phyloP scores from a whole-genome alignment of 495 filamentous ascomycete genomes.

The Penicillium maclennaniae region DNA sequence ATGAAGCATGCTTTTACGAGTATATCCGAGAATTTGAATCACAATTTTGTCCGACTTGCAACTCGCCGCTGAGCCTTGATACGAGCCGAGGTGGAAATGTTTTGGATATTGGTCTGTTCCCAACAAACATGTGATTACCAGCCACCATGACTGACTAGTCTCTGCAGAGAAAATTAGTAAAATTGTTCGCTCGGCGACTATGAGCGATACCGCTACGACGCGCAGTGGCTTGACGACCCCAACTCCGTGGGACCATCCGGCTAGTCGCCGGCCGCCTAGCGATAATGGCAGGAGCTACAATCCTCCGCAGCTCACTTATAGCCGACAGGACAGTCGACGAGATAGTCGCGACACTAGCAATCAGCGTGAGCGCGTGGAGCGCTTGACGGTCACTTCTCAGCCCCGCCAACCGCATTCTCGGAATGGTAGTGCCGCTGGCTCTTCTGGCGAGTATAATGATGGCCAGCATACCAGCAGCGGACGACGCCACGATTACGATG shows the following conservation, averaged over 20 bases:
- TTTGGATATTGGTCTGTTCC: constrained; percentile 80
- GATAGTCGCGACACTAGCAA: constrained; percentile 56
- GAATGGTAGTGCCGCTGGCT: constrained; percentile 73
- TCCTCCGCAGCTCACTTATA: constrained; percentile 26
- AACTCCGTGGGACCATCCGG: constrained; percentile 56
- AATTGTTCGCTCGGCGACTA: constrained; percentile 82
- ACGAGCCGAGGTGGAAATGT: constrained; percentile 95
- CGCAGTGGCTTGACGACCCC: constrained; percentile 53
- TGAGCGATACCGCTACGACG: constrained; percentile 53
- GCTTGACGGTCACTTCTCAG: constrained; percentile 48
- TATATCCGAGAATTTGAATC: constrained; percentile 94
- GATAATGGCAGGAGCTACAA: constrained; percentile 41
- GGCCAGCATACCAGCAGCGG: constrained; percentile 43
- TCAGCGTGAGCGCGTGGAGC: constrained; percentile 54
- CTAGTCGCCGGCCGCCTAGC: constrained; percentile 44
- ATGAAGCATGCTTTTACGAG: constrained; percentile 99
- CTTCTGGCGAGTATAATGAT: constrained; percentile 73
- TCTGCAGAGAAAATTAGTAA: constrained; percentile 85
- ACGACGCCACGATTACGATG: constrained; percentile 88
- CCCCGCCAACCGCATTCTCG: constrained; percentile 53
- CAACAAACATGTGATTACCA: background rate
- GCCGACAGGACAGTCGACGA: constrained; percentile 51
- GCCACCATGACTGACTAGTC: background rate
- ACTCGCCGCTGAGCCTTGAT: constrained; percentile 88
- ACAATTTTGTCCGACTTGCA: constrained; percentile 92